Evolutionary conservation across 108 stramenopile genomes (phyloP).

Genomic region (Discostella stelligeroides): DNA sequence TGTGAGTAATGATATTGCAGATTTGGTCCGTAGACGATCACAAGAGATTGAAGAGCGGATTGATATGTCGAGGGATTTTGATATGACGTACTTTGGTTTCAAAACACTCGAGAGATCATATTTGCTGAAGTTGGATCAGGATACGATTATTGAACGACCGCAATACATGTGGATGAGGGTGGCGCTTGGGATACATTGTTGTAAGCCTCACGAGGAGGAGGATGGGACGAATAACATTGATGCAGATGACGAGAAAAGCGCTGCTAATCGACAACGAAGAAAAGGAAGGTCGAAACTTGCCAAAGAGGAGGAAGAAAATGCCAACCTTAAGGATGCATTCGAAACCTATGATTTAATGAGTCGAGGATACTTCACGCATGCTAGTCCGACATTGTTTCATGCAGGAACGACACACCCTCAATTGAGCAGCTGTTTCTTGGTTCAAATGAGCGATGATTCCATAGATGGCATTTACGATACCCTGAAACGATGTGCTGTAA

Average conservation of each 20-base stretch:
- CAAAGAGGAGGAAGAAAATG: constrained; percentile 51
- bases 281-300: not conserved
- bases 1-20: constrained; percentile 77
- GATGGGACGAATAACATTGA: not conserved
- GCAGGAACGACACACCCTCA: constrained; percentile 96
- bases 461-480: constrained; percentile 98
- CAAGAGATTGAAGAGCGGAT: constrained; percentile 74
- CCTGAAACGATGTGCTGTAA: constrained; percentile 91
- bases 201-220: constrained; percentile 8
- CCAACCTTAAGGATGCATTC: constrained; percentile 81
- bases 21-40: constrained; percentile 61
- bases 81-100: constrained; percentile 96
- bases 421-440: constrained; percentile 92
- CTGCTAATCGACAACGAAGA: not conserved
- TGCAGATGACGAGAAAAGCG: too few species aligned
- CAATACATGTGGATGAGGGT: constrained; percentile 98
- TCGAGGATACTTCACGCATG: constrained; percentile 94
- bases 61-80: constrained; percentile 79
- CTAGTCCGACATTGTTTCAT: constrained; percentile 97
- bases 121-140: constrained; percentile 63
- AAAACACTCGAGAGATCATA: constrained; percentile 94
- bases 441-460: constrained; percentile 96
- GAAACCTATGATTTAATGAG: constrained; percentile 97
- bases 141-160: constrained; percentile 86
- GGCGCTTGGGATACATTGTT: constrained; percentile 94